These are phyloP conservation scores for Forsythia suspensa DNA, from an alignment of 257 asterid genomes.

Conservation along the genomic window DNA sequence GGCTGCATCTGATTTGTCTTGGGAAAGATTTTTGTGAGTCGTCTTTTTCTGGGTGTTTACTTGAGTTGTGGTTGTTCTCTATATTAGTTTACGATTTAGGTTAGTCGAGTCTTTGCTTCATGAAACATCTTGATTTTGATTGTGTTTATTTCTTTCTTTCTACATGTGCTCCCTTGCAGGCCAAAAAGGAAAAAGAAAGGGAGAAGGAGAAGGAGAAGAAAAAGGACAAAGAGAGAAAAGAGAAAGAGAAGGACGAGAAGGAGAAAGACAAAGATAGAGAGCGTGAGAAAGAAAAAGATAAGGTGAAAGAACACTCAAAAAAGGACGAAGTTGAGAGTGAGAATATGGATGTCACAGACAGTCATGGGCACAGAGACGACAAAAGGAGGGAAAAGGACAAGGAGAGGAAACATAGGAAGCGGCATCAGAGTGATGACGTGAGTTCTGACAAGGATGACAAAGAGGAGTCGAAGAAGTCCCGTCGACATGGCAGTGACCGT, in stretches of 20 bases:
- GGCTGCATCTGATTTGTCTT: background rate
- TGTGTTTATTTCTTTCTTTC: slow-evolving; percentile 4
- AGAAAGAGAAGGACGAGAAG: slow-evolving; percentile 36
- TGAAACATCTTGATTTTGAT: background rate
- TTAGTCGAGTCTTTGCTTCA: background rate
- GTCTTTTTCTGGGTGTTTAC: too few relatives aligned
- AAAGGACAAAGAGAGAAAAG: slow-evolving; percentile 55
- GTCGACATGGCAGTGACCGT: slow-evolving; percentile 90
- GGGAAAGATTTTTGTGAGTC: background rate
- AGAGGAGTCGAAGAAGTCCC: slow-evolving; percentile 76
- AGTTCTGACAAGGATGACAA: slow-evolving; percentile 86
- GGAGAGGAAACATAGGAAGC: slow-evolving; percentile 85
- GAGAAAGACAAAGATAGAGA: slow-evolving; percentile 64
- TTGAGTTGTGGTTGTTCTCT: background rate
- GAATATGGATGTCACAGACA: slow-evolving; percentile 48
- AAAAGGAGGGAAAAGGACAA: slow-evolving; percentile 75
- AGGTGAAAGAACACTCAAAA: slow-evolving; percentile 61
- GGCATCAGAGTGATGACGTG: slow-evolving; percentile 80
- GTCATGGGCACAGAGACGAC: slow-evolving; percentile 70
- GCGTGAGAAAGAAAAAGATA: slow-evolving; percentile 68
- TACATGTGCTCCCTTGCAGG: slow-evolving; percentile 40
- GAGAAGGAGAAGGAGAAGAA: slow-evolving; percentile 82
- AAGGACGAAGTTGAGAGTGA: slow-evolving; percentile 67
- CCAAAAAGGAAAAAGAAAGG: slow-evolving; percentile 81
- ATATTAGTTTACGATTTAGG: background rate